Conservation (phyloP, 805 yeast species). For the Candida berthetii region DNA sequence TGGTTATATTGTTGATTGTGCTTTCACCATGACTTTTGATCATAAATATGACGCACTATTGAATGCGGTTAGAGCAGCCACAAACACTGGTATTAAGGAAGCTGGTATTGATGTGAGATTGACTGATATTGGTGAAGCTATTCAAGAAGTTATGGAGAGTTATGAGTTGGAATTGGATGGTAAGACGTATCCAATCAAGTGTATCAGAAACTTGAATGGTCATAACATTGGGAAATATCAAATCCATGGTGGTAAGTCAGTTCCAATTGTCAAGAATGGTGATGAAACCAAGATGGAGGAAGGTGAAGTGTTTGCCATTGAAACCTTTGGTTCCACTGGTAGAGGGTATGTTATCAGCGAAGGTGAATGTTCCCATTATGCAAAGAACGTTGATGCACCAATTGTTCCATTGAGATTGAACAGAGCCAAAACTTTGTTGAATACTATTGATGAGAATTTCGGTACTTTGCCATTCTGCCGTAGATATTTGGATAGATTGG, state of each 20-base stretch:
- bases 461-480: constrained; percentile 97
- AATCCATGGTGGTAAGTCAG: constrained; percentile 94
- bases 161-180: constrained; percentile 92
- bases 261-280: constrained; percentile 91
- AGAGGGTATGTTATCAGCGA: constrained; percentile 78
- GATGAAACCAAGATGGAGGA: constrained; percentile 98
- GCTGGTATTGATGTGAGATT: constrained; percentile 95
- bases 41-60: constrained; percentile 75
- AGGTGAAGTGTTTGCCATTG: constrained; percentile 96
- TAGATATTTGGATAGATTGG: constrained; percentile 84
- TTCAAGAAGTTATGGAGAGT: constrained; percentile 96
- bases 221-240: constrained; percentile 81
- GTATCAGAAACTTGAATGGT: constrained; percentile 90
- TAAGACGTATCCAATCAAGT: constrained; percentile 74
- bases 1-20: constrained; percentile 91
- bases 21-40: constrained; percentile 87
- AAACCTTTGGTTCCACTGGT: constrained; percentile 97
- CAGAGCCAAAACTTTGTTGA: constrained; percentile 64
- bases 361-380: constrained; percentile 96
- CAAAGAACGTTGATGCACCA: constrained; percentile 46
- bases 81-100: constrained; percentile 86
- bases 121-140: constrained; percentile 92
- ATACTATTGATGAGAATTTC: constrained; percentile 70
- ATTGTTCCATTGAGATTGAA: constrained; percentile 50
- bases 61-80: constrained; percentile 86